Percentiles rank a stretch among this genome's conserved stretches.
phyloP scores from a whole-genome alignment of 768 basidiomycete species.

The Tricholoma saponaceum region DNA sequence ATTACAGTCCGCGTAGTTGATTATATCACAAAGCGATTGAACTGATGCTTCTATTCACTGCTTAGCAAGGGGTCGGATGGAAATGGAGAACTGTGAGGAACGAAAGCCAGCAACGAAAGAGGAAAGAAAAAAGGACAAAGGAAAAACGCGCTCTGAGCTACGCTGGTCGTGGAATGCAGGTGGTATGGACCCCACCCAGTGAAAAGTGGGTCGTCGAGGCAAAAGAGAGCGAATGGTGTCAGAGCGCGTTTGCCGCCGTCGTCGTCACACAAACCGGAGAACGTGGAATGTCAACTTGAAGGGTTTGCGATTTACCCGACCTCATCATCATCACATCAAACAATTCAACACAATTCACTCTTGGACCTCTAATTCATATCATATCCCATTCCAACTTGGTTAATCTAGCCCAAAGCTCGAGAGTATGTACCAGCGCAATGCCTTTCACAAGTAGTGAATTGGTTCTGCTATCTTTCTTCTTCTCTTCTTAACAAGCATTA shows the following conservation, averaged over 20 bases:
- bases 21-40: slow-evolving; percentile 14
- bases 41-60: slow-evolving; percentile 12
- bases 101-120: slow-evolving; percentile 17
- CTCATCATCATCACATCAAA: not conserved
- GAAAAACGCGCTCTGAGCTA: slow-evolving; percentile 34
- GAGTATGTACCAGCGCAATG: too few relatives aligned
- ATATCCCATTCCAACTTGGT: too few relatives aligned
- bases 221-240: slow-evolving; percentile 19
- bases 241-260: slow-evolving; percentile 10
- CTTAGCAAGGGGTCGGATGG: slow-evolving; percentile 13
- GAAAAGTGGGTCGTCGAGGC: slow-evolving; percentile 28
- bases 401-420: too few relatives aligned
- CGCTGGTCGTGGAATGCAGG: slow-evolving; percentile 18
- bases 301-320: not conserved
- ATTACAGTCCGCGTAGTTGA: slow-evolving; percentile 12
- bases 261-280: slow-evolving; percentile 8
- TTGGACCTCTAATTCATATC: not conserved
- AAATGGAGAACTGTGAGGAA: slow-evolving; percentile 16
- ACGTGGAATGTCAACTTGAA: not conserved
- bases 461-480: not conserved
- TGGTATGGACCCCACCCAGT: slow-evolving; percentile 26
- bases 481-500: not conserved
- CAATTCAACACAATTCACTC: not conserved
- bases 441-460: not conserved
- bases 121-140: slow-evolving; percentile 32